Conservation (phyloP, 148 eudicot species). For the Oxyria digyna region DNA sequence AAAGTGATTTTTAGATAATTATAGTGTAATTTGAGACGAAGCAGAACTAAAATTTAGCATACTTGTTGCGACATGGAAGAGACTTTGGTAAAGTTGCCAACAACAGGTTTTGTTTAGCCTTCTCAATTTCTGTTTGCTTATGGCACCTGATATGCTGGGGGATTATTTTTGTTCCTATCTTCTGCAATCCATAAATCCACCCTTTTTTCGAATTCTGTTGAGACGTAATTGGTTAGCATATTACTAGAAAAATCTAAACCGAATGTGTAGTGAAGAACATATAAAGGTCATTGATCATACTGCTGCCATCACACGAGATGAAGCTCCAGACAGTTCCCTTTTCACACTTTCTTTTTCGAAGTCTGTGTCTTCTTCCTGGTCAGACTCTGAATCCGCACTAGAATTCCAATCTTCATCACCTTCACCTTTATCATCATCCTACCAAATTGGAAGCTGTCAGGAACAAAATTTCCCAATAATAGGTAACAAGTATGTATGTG, state of each 20-base stretch:
- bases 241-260: neutral
- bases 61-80: constrained; percentile 90
- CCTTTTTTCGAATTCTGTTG: constrained; percentile 77
- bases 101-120: constrained; percentile 74
- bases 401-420: constrained; percentile 69
- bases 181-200: constrained; percentile 69
- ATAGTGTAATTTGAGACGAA: neutral
- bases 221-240: neutral
- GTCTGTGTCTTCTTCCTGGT: constrained; percentile 60
- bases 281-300: constrained; percentile 26
- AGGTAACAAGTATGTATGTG: neutral
- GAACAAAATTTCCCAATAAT: neutral
- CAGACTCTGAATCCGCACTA: constrained; percentile 33
- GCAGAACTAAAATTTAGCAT: constrained; percentile 5
- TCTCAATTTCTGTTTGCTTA: constrained; percentile 89
- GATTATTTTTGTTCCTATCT: constrained; percentile 72
- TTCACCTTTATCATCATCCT: constrained; percentile 56
- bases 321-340: constrained; percentile 26
- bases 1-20: neutral
- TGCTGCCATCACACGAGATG: constrained; percentile 63
- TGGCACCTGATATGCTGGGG: constrained; percentile 81
- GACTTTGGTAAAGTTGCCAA: constrained; percentile 89
- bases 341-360: constrained; percentile 49
- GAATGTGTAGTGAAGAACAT: neutral
- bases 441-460: constrained; percentile 8